Base-by-base conservation (phyloP, 768 basidiomycete genomes). In the Ramaria sp. region DNA sequence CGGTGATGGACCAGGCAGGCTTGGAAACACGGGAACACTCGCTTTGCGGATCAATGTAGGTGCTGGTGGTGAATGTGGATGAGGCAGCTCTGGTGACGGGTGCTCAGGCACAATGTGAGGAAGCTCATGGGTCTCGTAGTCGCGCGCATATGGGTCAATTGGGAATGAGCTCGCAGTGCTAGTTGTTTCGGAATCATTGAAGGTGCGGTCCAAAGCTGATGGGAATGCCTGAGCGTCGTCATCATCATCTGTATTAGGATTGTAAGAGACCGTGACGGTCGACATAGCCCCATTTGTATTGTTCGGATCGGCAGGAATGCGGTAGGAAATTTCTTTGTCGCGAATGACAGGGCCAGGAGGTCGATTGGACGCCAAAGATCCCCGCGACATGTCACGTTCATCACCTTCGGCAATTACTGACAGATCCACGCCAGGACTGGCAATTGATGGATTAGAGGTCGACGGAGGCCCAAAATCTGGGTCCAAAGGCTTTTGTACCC, bases 331-430 rank as follows among this genome's bases (percentile, higher is more conserved):
- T 20, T 53, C 51, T 20, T 43, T 58, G 22, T 55, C 42, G 51
- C 52, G 38, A 46, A 42, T 51, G 15, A 50, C 42, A n/a, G 37
- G 57, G 56, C 31, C 39, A 45, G 13, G 33, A 41, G 34, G 54
- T 50, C 31, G 37, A 39, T 54, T 38, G 51, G 61, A 63, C 17
- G 38, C 27, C 31, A 38, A 45, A 24, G 52, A 47, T 4, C 10
- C 31, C 50, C 7, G 51, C 45, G 11, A 63, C 50, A 52, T 59
- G 67, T 37, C 67, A 67, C 53, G 86, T 83, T 4, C 72, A 62
- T 86, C 82, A 53, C 80, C 85, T 69, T 88, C 86, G 0, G 77
- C 80, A 54, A 88, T 87, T 54, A 84, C 74, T 30, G 86, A 88
- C 37, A 89, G 68, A 38, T 58, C 59, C 15, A 42, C 61, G n/a